These are phyloP conservation scores for Cutaneotrichosporon arboriforme DNA, from an alignment of 1,284 basidiomycete genomes.

Conservation along the genomic window DNA sequence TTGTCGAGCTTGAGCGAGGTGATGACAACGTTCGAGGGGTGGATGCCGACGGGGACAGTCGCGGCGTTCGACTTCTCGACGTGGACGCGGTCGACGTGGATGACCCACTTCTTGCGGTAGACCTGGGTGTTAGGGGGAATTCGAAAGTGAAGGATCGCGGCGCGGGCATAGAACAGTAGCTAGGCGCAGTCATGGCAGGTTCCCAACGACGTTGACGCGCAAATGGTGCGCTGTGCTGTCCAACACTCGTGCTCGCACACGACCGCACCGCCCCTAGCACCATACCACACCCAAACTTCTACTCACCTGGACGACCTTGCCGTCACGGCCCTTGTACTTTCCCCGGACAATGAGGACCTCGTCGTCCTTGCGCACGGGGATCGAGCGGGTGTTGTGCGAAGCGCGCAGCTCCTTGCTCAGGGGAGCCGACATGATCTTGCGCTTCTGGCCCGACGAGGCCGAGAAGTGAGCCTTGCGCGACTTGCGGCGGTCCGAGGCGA, in stretches of 20 bases:
- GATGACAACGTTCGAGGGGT: constrained; percentile 97
- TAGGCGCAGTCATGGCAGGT: not conserved
- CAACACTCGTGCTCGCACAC: too few relatives aligned
- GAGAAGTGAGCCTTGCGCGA: constrained; percentile 93
- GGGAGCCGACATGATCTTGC: constrained; percentile 96
- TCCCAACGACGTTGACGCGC: too few relatives aligned
- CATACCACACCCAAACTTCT: not conserved
- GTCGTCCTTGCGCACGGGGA: constrained; percentile 97
- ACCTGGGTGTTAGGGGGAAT: constrained; percentile 62
- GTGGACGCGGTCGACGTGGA: constrained; percentile 96
- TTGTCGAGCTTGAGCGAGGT: constrained; percentile 67
- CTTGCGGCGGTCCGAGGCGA: constrained; percentile 69
- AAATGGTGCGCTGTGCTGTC: too few relatives aligned
- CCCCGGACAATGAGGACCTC: constrained; percentile 95
- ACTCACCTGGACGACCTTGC: constrained; percentile 76
- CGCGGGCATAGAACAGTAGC: too few relatives aligned
- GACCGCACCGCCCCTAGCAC: too few relatives aligned
- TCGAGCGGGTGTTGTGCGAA: constrained; percentile 88
- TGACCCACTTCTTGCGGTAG: constrained; percentile 98
- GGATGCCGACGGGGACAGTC: constrained; percentile 86
- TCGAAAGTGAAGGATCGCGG: too few relatives aligned
- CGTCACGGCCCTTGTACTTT: constrained; percentile 97
- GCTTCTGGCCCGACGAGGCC: constrained; percentile 85
- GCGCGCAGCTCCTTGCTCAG: constrained; percentile 90
- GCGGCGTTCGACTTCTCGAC: constrained; percentile 98